These are phyloP conservation scores for Leucosporidium scottii DNA, from an alignment of 768 basidiomycete species.

Conservation along the genomic window DNA sequence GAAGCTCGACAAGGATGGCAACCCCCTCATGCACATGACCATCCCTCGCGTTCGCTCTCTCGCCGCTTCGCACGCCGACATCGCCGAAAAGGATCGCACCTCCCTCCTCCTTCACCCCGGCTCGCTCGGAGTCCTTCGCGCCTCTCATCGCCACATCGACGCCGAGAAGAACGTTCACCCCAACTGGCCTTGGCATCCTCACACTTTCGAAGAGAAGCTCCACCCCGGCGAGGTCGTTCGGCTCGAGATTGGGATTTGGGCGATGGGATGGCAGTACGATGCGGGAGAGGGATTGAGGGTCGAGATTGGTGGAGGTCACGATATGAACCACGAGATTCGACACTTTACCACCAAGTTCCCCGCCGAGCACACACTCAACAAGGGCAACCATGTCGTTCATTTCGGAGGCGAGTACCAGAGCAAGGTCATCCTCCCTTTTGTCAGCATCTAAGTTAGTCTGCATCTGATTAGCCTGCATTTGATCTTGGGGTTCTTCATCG, in stretches of 20 bases:
- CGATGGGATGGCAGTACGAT: constrained; percentile 22
- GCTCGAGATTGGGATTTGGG: constrained; percentile 32
- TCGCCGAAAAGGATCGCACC: constrained; percentile 19
- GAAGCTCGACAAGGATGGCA: constrained; percentile 32
- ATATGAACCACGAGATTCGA: constrained; percentile 23
- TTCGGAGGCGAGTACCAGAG: constrained; percentile 19
- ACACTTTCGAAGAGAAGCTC: constrained; percentile 25
- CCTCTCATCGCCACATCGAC: constrained; percentile 30
- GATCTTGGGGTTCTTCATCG: too few relatives aligned
- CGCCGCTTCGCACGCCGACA: constrained; percentile 12
- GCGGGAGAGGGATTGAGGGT: constrained; percentile 25
- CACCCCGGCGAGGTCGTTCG: constrained; percentile 21
- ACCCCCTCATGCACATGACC: constrained; percentile 17
- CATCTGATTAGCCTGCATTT: too few relatives aligned
- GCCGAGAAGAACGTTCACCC: constrained; percentile 11
- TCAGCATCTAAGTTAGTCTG: constrained; percentile 10
- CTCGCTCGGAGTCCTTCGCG: constrained; percentile 27
- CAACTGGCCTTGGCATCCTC: constrained; percentile 17
- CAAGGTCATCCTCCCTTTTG: constrained; percentile 22
- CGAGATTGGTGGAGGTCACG: constrained; percentile 18
- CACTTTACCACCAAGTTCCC: constrained; percentile 13
- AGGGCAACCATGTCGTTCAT: constrained; percentile 20
- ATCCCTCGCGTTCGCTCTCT: constrained; percentile 10
- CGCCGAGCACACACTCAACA: constrained; percentile 17
- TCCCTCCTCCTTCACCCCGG: constrained; percentile 12